A percentile compares a stretch with the other conserved stretches of the same genome.
Evolutionary conservation across 257 asterid species (phyloP).

Genomic region (Solanum appendiculatum): DNA sequence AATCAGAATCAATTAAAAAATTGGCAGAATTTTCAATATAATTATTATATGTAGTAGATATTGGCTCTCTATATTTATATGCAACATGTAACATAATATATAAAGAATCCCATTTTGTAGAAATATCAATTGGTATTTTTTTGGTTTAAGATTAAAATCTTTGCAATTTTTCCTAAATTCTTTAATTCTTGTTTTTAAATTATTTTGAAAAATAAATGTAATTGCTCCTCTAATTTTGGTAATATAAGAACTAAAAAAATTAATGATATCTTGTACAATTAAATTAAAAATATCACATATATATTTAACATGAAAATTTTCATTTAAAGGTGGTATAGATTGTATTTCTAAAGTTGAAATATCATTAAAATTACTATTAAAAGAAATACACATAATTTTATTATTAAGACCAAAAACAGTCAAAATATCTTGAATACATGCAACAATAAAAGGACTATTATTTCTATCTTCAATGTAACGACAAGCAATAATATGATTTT

Average conservation of each 20-base stretch:
- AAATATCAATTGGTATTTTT: not conserved
- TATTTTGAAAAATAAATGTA: not conserved
- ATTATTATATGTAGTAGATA: not conserved
- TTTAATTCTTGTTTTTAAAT: not conserved
- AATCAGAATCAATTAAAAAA: not conserved
- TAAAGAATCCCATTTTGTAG: not conserved
- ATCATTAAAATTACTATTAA: not conserved
- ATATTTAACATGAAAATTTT: not conserved
- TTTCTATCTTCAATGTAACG: not conserved
- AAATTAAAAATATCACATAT: not conserved
- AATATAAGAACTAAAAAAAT: not conserved
- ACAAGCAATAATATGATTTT: not conserved
- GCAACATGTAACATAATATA: not conserved
- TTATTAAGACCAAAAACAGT: not conserved
- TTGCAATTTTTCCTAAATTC: not conserved
- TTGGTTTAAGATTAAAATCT: not conserved
- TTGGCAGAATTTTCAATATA: not conserved
- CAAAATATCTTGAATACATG: not conserved
- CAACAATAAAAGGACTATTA: not conserved
- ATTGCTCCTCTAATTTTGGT: not conserved
- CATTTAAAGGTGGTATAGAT: not conserved
- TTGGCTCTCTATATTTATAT: not conserved
- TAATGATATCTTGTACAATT: not conserved
- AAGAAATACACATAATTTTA: not conserved
- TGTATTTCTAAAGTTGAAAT: not conserved